Conservation (phyloP, 2,329 filamentous ascomycete species). For the Cyclaneusma minus region DNA sequence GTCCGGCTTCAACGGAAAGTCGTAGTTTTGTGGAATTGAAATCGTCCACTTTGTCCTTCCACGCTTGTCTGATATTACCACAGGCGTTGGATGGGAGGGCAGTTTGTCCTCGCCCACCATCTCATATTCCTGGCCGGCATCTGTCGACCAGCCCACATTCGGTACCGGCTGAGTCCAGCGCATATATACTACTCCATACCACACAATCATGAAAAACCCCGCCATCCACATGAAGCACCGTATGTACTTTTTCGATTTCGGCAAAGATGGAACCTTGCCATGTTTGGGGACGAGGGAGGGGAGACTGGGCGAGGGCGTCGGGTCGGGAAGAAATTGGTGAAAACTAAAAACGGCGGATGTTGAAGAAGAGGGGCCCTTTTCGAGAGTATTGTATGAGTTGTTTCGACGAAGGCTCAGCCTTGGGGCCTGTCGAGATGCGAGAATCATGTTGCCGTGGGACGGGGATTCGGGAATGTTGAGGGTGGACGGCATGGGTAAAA, state of each 20-base stretch:
- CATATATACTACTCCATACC: constrained; percentile 25
- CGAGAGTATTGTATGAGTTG: constrained; percentile 38
- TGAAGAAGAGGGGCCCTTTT: constrained; percentile 38
- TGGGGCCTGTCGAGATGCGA: constrained; percentile 22
- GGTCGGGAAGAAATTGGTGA: constrained; percentile 49
- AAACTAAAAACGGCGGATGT: constrained; percentile 49
- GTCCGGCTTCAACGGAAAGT: constrained; percentile 49
- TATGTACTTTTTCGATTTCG: constrained; percentile 16
- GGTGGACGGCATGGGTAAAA: constrained; percentile 13
- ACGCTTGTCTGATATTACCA: constrained; percentile 49
- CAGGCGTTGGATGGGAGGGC: constrained; percentile 58
- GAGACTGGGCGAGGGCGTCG: constrained; percentile 54
- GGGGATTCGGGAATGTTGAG: constrained; percentile 20
- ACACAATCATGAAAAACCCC: constrained; percentile 33
- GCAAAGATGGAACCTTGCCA: constrained; percentile 41
- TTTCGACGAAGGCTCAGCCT: constrained; percentile 42
- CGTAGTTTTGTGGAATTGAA: constrained; percentile 51
- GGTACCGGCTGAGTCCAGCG: constrained; percentile 17
- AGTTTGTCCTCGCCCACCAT: constrained; percentile 49
- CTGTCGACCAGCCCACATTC: constrained; percentile 23
- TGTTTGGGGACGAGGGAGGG: constrained; percentile 51
- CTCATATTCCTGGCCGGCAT: constrained; percentile 37
- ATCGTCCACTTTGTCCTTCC: constrained; percentile 65
- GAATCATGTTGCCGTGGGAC: constrained; percentile 20
- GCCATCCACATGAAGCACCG: constrained; percentile 32